Conservation (phyloP, 768 basidiomycete species). For the Xerocomellus intermedius region DNA sequence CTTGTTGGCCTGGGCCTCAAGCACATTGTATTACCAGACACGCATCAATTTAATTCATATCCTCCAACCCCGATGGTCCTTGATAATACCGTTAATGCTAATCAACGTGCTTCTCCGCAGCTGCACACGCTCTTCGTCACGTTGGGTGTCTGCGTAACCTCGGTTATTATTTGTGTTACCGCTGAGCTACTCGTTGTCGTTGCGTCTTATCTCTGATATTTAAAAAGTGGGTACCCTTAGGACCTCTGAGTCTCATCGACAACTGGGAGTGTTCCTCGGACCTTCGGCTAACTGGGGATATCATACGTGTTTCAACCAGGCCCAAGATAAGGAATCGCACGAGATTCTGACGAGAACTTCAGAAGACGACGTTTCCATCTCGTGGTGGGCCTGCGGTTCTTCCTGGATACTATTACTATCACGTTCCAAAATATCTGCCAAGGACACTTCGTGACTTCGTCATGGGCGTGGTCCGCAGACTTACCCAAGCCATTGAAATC, state of each 20-base stretch:
- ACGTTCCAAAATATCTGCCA: neutral
- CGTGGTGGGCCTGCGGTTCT: neutral
- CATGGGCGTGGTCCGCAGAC: conserved; percentile 27
- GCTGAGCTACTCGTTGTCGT: neutral
- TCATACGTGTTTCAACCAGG: neutral
- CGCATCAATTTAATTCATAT: conserved; percentile 31
- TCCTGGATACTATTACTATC: neutral
- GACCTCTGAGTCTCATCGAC: neutral
- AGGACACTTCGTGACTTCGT: neutral
- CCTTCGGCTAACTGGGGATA: neutral
- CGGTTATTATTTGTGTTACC: neutral
- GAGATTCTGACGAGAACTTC: too few relatives aligned
- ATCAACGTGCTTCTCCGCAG: conserved; percentile 10
- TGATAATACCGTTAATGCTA: conserved; percentile 4
- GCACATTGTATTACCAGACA: conserved; percentile 36
- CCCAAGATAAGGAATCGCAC: conserved; percentile 9
- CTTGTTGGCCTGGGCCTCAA: conserved; percentile 27
- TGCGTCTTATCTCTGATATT: neutral
- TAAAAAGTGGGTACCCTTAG: neutral
- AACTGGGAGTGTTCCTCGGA: neutral
- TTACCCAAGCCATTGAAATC: conserved; percentile 45
- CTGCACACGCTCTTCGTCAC: neutral
- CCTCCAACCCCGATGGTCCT: neutral
- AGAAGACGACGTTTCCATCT: neutral
- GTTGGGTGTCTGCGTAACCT: neutral